Base-by-base conservation (phyloP, 163 green algal genomes). In the Chlorella variabilis region DNA sequence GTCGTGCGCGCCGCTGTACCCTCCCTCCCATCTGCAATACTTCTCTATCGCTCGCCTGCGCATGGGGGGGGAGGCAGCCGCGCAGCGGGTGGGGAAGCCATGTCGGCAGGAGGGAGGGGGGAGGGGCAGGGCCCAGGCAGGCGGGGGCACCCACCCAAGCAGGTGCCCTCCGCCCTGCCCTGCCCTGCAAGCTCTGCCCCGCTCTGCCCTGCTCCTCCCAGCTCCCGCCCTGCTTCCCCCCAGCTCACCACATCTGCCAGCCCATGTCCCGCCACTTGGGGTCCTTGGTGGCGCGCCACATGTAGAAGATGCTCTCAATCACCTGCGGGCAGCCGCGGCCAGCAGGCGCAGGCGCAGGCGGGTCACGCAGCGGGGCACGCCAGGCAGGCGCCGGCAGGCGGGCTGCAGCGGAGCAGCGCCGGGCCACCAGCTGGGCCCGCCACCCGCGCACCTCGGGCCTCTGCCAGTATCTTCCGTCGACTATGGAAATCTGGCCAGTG, bases 231-330 rank as follows among this genome's bases (percentile, higher is more conserved):
- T 23, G 11, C 45, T 15, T 54, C 45, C 45, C 45, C 11, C 45
- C 45, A 11, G 45, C 61, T 7, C 51, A 78, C 33, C 45, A 84
- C 51, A 90, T 89, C n/a, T 79, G 58, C 87, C 87, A 91, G 21
- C 85, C 87, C 86, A 82, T 89, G 36, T 87, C 82, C 23, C 82
- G 76, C 77, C 89, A 91, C 82, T 75, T 82, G 17, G n/a, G 11
- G 54, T 91, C 77, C 29, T 87, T 69, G 17, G 87, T 91, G 56
- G 68, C 74, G 7, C 85, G 81, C 67, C 68, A 89, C 71, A 91
- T 70, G 45, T 87, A 86, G 51, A 91, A 89, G 7, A 91, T 63
- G 33, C 45, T 78, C 75, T 91, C 87, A 0, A 91, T 81, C 42
- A 87, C 81, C 74, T 81, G 74, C 4, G 33, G 5, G 31, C 2